Conservation (phyloP, 371 early-diverging fungal species). For the Rhizopus sp. region DNA sequence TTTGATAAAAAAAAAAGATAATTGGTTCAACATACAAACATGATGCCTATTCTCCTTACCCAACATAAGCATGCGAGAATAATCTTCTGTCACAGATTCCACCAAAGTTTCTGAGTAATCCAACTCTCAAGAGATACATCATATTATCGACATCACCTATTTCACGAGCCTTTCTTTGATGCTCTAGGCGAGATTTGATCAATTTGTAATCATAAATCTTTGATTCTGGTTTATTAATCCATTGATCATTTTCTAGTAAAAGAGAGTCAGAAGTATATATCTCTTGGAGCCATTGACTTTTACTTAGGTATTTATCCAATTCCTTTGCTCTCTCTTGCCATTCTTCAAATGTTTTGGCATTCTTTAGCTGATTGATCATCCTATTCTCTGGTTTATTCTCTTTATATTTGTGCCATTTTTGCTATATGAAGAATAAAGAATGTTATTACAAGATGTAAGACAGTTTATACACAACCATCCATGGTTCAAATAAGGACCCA, state of each 20-base stretch:
- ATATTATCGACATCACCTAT: constrained; percentile 58
- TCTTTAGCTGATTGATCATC: constrained; percentile 34
- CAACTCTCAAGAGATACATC: constrained; percentile 64
- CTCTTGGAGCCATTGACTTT: not conserved
- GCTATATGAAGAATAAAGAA: constrained; percentile 8
- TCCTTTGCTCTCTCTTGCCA: constrained; percentile 59
- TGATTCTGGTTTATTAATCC: constrained; percentile 56
- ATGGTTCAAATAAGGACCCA: constrained; percentile 27
- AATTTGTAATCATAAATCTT: constrained; percentile 71
- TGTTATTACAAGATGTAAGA: not conserved
- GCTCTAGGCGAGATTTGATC: constrained; percentile 56
- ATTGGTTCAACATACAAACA: not conserved
- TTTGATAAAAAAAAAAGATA: not conserved
- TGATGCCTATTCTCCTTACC: constrained; percentile 30
- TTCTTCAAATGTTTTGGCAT: constrained; percentile 58
- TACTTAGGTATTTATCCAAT: constrained; percentile 45
- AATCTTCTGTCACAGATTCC: constrained; percentile 69
- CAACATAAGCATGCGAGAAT: constrained; percentile 60
- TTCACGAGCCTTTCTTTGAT: constrained; percentile 52
- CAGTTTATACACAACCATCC: constrained; percentile 16
- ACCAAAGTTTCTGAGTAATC: constrained; percentile 70
- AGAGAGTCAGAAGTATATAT: not conserved
- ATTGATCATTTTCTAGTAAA: constrained; percentile 55
- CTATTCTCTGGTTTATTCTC: constrained; percentile 44
- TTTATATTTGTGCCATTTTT: constrained; percentile 31